Evolutionary conservation across 768 basidiomycete species (phyloP), one percentile per base, ranked within the genome.

Genomic region (Gloeostereum incarnatum): DNA sequence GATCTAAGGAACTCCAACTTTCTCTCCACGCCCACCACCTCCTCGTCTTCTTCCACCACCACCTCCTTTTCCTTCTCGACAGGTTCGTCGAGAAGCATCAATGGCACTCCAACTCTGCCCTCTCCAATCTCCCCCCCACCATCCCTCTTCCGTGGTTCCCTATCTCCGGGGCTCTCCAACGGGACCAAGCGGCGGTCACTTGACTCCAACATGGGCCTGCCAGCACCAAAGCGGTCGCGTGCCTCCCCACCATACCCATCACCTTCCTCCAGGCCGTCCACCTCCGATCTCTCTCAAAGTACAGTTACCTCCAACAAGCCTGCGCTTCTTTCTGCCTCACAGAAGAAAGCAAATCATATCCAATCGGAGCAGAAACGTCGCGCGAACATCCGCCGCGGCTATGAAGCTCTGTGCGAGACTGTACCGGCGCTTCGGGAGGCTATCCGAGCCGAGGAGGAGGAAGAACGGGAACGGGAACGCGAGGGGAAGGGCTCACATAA

Each of bases 321-420:
- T 21, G 52, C 69, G 1, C 66, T 91, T 18, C 70, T 93, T 18
- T 80, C 82, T 1, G 75, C 85, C 0, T 79, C 82, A 2, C 87
- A 92, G 66, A 93, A 93, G 56, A 88, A 92, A 54, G 83, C 83
- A 27, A 93, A 93, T 50, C 91, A 96, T 52, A 94, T 96, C 47
- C 84, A 88, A 49, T 85, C 81, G 2, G 92, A 96, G 62, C 90
- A 94, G 63, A 93, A 93, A 57, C 79, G 92, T 18, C 76, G 92
- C 22, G 88, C 88, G 10, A 92, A 91, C 49, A 94, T 96, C 36
- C 71, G 89, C 8, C 63, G 79, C 26, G 92, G 90, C 8, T 94
- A 94, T 54, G 91, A 93, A 49, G 78, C 82, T 5, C 67, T 96
- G 0, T 92, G 90, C 50, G 81, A 81, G 18, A 75, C 77, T 19